Percentiles rank a stretch among this genome's conserved stretches.
Evolutionary conservation across 805 yeast genomes (phyloP).

Genomic region (Cyberlindnera xylosilytica): DNA sequence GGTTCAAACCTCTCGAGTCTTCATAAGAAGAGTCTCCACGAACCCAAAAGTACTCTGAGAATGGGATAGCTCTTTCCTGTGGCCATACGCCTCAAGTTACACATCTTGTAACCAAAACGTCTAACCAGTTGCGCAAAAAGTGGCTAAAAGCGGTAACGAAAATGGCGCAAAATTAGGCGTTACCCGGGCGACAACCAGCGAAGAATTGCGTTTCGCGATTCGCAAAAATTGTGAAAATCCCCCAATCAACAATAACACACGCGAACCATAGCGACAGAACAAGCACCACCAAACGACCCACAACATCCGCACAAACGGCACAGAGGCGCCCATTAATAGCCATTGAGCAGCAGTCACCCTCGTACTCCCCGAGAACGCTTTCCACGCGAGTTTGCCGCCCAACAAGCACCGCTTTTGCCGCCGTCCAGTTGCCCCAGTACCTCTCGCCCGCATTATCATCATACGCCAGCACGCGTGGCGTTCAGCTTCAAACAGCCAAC

Average conservation of each 20-base stretch:
- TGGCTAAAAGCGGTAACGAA: no score
- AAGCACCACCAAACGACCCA: conserved; percentile 1
- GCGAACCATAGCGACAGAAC: conserved; percentile 13
- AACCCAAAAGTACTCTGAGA: no score
- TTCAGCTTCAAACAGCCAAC: not conserved
- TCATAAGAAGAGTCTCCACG: no score
- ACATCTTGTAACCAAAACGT: no score
- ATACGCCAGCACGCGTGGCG: conserved; percentile 7
- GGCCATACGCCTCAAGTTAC: no score
- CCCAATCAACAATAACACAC: conserved; percentile 13
- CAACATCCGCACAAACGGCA: not conserved
- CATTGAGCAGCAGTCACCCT: not conserved
- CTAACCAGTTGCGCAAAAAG: no score
- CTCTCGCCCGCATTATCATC: conserved; percentile 4
- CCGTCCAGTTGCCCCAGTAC: conserved; percentile 1
- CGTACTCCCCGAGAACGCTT: not conserved
- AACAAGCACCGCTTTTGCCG: not conserved
- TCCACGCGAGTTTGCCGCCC: not conserved
- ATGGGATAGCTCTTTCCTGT: no score
- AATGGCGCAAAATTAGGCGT: not conserved
- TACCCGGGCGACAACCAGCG: conserved; percentile 9
- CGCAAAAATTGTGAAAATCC: conserved; percentile 10
- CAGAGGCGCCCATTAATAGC: conserved; percentile 1
- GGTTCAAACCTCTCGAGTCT: no score
- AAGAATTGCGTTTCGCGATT: conserved; percentile 3